These are phyloP conservation scores for Fonsecaea multimorphosa DNA, from an alignment of 2,329 filamentous ascomycete species.

Conservation along the genomic window DNA sequence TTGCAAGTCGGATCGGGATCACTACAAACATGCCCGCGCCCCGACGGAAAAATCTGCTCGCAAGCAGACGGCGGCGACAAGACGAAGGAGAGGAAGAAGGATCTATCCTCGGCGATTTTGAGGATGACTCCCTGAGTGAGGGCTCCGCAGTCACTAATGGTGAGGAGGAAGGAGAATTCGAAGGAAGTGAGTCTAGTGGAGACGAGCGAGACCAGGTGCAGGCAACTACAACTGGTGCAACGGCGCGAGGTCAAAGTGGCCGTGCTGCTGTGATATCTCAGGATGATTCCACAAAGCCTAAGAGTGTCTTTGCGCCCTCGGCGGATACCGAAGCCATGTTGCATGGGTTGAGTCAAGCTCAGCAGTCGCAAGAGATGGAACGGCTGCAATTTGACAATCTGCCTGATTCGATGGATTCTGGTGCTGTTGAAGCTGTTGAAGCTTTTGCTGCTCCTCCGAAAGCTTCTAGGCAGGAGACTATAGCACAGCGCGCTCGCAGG, in stretches of 20 bases:
- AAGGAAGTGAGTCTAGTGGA: conserved; percentile 64
- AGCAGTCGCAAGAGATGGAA: conserved; percentile 48
- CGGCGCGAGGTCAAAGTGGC: not conserved
- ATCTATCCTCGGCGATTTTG: conserved; percentile 57
- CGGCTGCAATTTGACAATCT: conserved; percentile 60
- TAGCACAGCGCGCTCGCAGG: conserved; percentile 73
- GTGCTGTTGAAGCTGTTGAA: not conserved
- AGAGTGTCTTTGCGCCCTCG: conserved; percentile 20
- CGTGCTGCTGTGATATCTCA: not conserved
- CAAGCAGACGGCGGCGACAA: conserved; percentile 52
- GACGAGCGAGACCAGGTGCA: conserved; percentile 50
- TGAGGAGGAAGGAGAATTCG: conserved; percentile 65
- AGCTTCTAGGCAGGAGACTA: conserved; percentile 58
- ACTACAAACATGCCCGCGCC: conserved; percentile 49
- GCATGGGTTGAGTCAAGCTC: conserved; percentile 61
- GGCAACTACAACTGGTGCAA: conserved; percentile 1
- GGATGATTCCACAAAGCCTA: conserved; percentile 1
- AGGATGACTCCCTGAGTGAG: conserved; percentile 69
- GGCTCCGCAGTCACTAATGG: conserved; percentile 63
- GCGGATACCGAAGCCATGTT: conserved; percentile 67
- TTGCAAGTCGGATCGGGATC: not conserved
- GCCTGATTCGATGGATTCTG: conserved; percentile 21
- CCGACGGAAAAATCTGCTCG: conserved; percentile 52
- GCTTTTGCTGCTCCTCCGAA: conserved; percentile 39
- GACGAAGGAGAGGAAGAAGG: conserved; percentile 59